Percentiles rank a stretch among this genome's conserved stretches.
phyloP scores from a whole-genome alignment of 139 green algal genomes.

The Marvania coccoides region DNA sequence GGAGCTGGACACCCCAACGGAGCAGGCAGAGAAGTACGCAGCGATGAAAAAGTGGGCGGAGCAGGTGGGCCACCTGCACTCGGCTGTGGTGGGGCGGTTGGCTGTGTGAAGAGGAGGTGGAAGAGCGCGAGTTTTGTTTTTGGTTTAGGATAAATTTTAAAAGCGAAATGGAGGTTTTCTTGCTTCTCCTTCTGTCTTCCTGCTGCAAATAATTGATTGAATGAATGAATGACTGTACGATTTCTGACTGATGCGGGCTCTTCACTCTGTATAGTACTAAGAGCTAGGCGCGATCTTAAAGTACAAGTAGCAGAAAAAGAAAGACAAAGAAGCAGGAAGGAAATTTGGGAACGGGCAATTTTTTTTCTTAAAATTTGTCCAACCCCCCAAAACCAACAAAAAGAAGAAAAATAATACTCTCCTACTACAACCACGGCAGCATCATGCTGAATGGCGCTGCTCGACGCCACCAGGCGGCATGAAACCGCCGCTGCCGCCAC shows the following conservation, averaged over 20 bases:
- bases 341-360: background rate
- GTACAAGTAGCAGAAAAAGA: background rate
- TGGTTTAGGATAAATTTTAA: too few species aligned
- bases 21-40: constrained; percentile 55
- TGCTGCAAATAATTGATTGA: too few species aligned
- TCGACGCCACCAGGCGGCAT: background rate
- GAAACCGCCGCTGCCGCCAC: background rate
- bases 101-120: constrained; percentile 9
- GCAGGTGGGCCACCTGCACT: constrained; percentile 63
- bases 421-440: background rate
- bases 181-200: too few species aligned
- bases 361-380: background rate
- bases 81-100: constrained; percentile 58
- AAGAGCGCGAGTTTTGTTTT: too few species aligned
- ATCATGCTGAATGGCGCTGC: background rate
- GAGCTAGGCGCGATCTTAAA: too few species aligned
- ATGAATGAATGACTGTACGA: background rate
- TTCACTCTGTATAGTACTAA: too few species aligned
- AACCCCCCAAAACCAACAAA: background rate
- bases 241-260: too few species aligned
- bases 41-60: constrained; percentile 78
- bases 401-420: background rate
- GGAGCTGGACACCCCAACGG: constrained; percentile 54
- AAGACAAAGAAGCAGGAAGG: background rate
- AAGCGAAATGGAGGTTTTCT: too few species aligned